Conservation (phyloP, 495 filamentous ascomycete genomes). For the Hypoxylon fragiforme region DNA sequence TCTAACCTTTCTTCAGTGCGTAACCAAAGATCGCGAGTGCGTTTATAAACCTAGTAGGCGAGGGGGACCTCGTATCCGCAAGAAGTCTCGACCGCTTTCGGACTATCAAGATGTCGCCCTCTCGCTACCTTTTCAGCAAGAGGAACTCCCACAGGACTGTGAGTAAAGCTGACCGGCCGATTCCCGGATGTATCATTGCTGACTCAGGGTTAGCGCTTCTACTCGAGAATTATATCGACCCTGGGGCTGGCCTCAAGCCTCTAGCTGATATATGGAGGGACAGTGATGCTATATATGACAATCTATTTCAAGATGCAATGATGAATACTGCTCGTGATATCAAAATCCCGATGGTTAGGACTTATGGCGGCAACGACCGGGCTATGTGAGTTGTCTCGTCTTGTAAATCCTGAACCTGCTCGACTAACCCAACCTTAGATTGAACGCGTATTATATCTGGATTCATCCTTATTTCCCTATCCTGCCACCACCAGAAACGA, state of each 20-base stretch:
- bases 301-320: conserved; percentile 34
- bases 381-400: conserved; percentile 29
- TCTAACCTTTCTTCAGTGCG: conserved; percentile 47
- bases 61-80: conserved; percentile 55
- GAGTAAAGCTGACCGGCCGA: too few relatives aligned
- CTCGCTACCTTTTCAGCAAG: conserved; percentile 35
- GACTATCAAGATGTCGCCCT: conserved; percentile 37
- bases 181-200: background rate
- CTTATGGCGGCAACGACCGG: conserved; percentile 32
- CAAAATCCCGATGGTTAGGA: conserved; percentile 33
- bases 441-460: conserved; percentile 64
- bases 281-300: conserved; percentile 37
- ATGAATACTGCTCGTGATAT: conserved; percentile 22
- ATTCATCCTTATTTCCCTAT: conserved; percentile 64
- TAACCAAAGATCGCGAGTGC: conserved; percentile 55
- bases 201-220: conserved; percentile 30
- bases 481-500: conserved; percentile 54
- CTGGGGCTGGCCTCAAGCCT: conserved; percentile 37
- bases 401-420: background rate
- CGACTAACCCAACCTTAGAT: conserved; percentile 44
- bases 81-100: conserved; percentile 31
- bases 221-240: conserved; percentile 38
- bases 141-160: conserved; percentile 37
- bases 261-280: conserved; percentile 36
- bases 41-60: conserved; percentile 61